Conservation (phyloP, 306 rosid genomes). For the Senna tora region DNA sequence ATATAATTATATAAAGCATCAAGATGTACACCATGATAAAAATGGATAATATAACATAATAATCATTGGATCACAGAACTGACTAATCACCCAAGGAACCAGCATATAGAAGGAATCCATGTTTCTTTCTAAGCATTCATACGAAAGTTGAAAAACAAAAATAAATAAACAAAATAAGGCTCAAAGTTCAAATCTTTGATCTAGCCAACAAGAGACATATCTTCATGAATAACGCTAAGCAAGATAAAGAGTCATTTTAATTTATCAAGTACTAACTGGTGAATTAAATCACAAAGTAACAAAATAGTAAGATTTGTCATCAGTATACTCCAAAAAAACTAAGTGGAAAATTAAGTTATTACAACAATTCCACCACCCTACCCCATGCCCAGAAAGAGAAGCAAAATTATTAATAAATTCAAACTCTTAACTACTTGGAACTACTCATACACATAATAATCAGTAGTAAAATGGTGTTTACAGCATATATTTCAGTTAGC, state of each 20-base stretch:
- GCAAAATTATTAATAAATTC: not conserved
- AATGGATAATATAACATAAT: not conserved
- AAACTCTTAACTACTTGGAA: not conserved
- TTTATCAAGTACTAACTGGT: not conserved
- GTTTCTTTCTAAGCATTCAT: conserved; percentile 16
- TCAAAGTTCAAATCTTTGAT: not conserved
- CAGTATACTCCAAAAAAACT: conserved; percentile 5
- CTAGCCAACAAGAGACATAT: not conserved
- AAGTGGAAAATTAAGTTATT: not conserved
- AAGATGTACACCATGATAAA: conserved; percentile 1
- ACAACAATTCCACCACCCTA: conserved; percentile 1
- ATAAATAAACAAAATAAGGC: not conserved
- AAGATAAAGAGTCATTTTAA: not conserved
- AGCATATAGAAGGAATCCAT: not conserved
- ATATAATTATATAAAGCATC: not conserved
- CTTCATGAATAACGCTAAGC: not conserved
- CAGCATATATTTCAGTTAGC: not conserved
- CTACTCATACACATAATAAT: not conserved
- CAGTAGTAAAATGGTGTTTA: not conserved
- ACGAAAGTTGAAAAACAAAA: not conserved
- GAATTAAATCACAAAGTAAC: not conserved
- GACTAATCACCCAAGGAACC: conserved; percentile 6
- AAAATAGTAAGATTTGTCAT: not conserved
- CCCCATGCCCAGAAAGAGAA: not conserved
- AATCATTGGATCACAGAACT: not conserved